Evolutionary conservation across 768 basidiomycete genomes (phyloP).

Genomic region (Gloeopeniophorella convolvens): DNA sequence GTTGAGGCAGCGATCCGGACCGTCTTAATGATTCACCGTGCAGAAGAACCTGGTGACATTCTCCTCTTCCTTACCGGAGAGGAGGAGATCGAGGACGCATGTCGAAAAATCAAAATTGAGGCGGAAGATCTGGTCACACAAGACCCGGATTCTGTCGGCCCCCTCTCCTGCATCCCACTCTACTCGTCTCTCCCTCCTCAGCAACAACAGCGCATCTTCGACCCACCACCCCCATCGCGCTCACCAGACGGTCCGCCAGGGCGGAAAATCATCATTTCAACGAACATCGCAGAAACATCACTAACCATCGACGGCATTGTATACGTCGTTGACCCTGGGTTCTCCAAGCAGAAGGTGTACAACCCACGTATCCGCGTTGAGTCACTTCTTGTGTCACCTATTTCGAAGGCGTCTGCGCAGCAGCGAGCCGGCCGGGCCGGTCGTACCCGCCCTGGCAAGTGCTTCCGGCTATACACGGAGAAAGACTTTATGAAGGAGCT

Average conservation of each 20-base stretch:
- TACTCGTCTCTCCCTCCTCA: constrained; percentile 93
- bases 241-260: constrained; percentile 69
- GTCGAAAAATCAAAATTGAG: constrained; percentile 86
- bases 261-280: constrained; percentile 90
- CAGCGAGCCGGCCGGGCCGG: constrained; percentile 96
- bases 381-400: constrained; percentile 86
- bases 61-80: constrained; percentile 96
- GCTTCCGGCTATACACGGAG: constrained; percentile 95
- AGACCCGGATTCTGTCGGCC: constrained; percentile 73
- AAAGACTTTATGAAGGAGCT: constrained; percentile 94
- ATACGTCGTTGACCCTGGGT: constrained; percentile 97
- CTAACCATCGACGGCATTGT: constrained; percentile 98
- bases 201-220: constrained; percentile 96
- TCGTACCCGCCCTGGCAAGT: constrained; percentile 93
- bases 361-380: constrained; percentile 97
- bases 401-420: constrained; percentile 94
- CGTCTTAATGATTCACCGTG: constrained; percentile 94
- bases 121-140: constrained; percentile 76
- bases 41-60: constrained; percentile 89
- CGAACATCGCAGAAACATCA: constrained; percentile 97
- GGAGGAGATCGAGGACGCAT: constrained; percentile 96
- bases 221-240: constrained; percentile 66
- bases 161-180: constrained; percentile 83
- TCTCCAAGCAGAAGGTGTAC: constrained; percentile 98
- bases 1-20: constrained; percentile 96